Base-by-base conservation (phyloP, 306 rosid species). In the Arachis hypogaea region DNA sequence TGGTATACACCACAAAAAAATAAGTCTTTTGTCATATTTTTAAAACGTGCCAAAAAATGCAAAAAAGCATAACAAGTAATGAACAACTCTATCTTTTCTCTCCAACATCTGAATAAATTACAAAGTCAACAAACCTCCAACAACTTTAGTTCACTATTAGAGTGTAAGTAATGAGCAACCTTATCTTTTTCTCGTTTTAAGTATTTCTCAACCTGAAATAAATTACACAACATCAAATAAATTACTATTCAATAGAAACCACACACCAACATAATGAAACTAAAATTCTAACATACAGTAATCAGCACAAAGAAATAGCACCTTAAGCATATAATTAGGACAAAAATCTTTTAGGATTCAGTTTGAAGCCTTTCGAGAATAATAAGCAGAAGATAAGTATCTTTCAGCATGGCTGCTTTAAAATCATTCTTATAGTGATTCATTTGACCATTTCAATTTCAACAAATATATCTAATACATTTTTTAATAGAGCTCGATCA, bases 371-470 rank as follows among this genome's bases (percentile, higher is more conserved):
- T 93, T 93, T 50, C 92, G 89, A 67, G 89, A 87, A 82, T 91
- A 93, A 71, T 89, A 93, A 18, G 90, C 89, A 73, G 91, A 22
- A 14, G 14, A 14, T 14, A 88, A 63, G 89, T 91, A 60, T 86
- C 97, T 42, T 82, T 70, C 9, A 93, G 93, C 93, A 91, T 81
- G 58, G 82, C 78, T 68, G 80, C 84, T 22, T 22, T 22, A 22
- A 22, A 22, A 22, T 22, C 28, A 22, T 22, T 22, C 28, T 22
- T 22, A 22, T 93, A 93, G 65, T 80, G 78, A 60, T 87, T 92
- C 97, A 93, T 93, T 57, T 86, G 84, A 49, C 98, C 98, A 93
- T 87, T 47, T 97, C 98, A 80, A 93, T 91, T 61, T 87, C 98
- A 40, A 93, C 97, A 84, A 90, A 93, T 81, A 93, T 91, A 72